Conservation (phyloP, 2,329 filamentous ascomycete species). For the Neofusicoccum kwambonambiense region DNA sequence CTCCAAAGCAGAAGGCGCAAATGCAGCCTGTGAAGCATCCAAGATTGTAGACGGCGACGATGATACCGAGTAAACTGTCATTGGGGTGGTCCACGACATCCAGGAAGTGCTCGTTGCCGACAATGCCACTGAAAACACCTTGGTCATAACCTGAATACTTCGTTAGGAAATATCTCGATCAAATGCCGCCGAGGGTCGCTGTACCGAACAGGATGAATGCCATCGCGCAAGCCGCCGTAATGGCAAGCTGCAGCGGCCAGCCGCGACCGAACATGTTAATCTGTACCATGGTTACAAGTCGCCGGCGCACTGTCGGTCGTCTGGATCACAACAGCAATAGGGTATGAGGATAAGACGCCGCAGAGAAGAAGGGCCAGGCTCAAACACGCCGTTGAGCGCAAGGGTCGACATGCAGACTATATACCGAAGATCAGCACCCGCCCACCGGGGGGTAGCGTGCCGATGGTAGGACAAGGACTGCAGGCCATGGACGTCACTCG, state of each 20-base stretch:
- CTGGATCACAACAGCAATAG: not conserved
- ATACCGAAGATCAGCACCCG: not conserved
- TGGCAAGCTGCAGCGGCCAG: conserved; percentile 17
- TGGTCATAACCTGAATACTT: conserved; percentile 19
- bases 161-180: not conserved
- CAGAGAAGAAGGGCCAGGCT: not conserved
- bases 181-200: no score
- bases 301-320: not conserved
- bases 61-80: conserved; percentile 45
- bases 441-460: not conserved
- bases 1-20: conserved; percentile 38
- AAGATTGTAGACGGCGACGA: conserved; percentile 52
- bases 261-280: conserved; percentile 16
- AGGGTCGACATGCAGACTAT: not conserved
- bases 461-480: not conserved
- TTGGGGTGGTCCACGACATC: conserved; percentile 37
- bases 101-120: conserved; percentile 37
- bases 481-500: not conserved
- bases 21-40: conserved; percentile 45
- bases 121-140: conserved; percentile 43
- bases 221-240: conserved; percentile 15
- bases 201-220: conserved; percentile 17
- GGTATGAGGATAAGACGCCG: not conserved
- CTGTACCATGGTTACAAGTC: conserved; percentile 1
- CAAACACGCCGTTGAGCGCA: not conserved